These are phyloP conservation scores for Starmera pachycereana DNA, from an alignment of 805 yeast species.

Conservation along the genomic window DNA sequence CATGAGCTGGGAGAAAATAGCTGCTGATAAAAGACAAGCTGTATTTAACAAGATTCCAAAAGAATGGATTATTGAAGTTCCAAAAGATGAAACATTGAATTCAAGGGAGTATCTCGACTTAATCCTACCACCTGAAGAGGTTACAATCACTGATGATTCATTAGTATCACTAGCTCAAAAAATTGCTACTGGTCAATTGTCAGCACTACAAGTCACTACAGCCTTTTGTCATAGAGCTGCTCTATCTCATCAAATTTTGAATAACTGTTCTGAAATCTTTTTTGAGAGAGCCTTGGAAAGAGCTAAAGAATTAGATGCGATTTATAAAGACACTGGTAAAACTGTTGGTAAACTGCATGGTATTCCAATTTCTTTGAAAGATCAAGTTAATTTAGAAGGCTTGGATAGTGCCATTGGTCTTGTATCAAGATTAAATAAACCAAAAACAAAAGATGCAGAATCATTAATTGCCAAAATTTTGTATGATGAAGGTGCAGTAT, in stretches of 20 bases:
- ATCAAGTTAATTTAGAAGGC: conserved; percentile 29
- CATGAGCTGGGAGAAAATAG: conserved; percentile 10
- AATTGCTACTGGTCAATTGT: conserved; percentile 20
- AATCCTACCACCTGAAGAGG: conserved; percentile 7
- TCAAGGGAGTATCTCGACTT: conserved; percentile 11
- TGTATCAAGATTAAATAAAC: conserved; percentile 29
- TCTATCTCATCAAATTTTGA: conserved; percentile 44
- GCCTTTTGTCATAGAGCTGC: conserved; percentile 54
- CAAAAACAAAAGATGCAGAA: conserved; percentile 24
- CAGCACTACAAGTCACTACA: conserved; percentile 33
- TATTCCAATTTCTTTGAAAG: conserved; percentile 54
- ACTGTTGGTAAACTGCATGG: conserved; percentile 61
- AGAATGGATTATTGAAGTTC: conserved; percentile 15
- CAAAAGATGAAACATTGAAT: conserved; percentile 10
- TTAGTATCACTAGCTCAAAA: conserved; percentile 3
- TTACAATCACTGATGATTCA: conserved; percentile 8
- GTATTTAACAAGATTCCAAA: conserved; percentile 12
- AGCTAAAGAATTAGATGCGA: conserved; percentile 46
- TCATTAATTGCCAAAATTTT: conserved; percentile 30
- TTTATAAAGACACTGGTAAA: conserved; percentile 35
- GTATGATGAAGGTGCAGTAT: conserved; percentile 38
- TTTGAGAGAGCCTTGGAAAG: conserved; percentile 47
- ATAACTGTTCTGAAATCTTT: conserved; percentile 28
- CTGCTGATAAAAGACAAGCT: conserved; percentile 8
- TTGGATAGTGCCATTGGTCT: conserved; percentile 39